phyloP scores from a whole-genome alignment of 2,329 filamentous ascomycete species.

The Claviceps digitariae region DNA sequence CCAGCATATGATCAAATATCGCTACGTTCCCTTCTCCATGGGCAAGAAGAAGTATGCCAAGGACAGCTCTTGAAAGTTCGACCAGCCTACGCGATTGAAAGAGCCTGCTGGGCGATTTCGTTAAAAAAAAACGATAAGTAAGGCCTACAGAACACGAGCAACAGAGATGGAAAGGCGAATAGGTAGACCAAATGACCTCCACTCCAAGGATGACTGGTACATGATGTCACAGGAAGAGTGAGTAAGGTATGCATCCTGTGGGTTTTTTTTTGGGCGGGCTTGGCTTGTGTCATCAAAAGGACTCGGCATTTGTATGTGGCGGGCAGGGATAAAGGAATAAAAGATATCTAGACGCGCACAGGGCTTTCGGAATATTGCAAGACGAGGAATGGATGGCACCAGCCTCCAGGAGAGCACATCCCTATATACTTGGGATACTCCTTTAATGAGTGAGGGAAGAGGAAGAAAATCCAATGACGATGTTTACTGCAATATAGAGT shows the following conservation, averaged over 20 bases:
- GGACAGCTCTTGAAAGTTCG: constrained; percentile 33
- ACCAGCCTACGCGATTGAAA: not conserved
- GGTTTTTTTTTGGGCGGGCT: not conserved
- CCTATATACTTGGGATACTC: not conserved
- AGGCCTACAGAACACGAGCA: not conserved
- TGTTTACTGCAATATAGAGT: not conserved
- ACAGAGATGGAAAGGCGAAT: not conserved
- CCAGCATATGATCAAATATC: constrained; percentile 99
- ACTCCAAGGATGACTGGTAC: not conserved
- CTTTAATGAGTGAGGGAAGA: not conserved
- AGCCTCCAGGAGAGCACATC: not conserved
- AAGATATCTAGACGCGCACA: not conserved
- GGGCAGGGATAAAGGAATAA: not conserved
- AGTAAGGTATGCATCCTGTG: not conserved
- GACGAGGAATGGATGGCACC: not conserved
- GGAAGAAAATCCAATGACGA: not conserved
- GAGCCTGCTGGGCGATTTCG: not conserved
- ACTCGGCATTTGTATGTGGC: not conserved
- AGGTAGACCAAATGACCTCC: not conserved
- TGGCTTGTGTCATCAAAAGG: constrained; percentile 1
- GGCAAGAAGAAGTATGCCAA: constrained; percentile 74
- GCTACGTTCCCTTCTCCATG: constrained; percentile 87
- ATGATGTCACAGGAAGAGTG: not conserved
- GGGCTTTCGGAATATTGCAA: not conserved
- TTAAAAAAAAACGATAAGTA: not conserved